Evolutionary conservation across 495 filamentous ascomycete genomes (phyloP), one percentile per base, ranked within the genome.

Genomic region (Cudoniella acicularis): DNA sequence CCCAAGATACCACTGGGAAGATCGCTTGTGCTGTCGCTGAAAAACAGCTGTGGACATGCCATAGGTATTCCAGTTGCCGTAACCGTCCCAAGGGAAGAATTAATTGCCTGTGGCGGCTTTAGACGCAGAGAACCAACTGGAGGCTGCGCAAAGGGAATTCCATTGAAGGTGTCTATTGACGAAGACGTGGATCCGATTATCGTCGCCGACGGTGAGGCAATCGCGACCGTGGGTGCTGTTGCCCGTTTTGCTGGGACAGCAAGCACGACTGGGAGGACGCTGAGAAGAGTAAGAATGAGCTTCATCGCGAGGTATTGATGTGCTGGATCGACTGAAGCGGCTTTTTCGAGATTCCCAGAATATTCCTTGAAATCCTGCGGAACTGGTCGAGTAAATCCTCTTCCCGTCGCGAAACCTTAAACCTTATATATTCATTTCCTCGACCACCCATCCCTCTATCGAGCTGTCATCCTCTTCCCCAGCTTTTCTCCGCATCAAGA

Each of bases 81-180:
- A 17, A 83, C 53, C 3, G 68, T 76, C 0, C 77, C 81, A 24
- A 57, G 67, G 3, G 75, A 64, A 1, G 72, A 61, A 49, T 79
- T 73, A 0, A 87, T 56, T 0, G 80, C 65, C 67, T 82, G 79
- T 0, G 87, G 84, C 17, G 78, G 70, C 48, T 80, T 81, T 64
- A 90, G 80, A 3, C 86, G 77, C 42, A 85, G 76, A 1, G 76
- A 64, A 0, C 79, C 83, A 1, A 78, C 76, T 0, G 87, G 86
- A 3, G 80, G 76, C 56, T 85, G 75, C 4, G 86, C 86, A 64
- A 82, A 89, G 0, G 87, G 86, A 10, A 90, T 79, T 1, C 82
- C 84, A 52, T 84, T 81, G 65, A 87, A 89, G 45, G 65, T 64
- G 11, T 85, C 82, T 1, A 60, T 50, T 21, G 25, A 26, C 2